Evolutionary conservation across 805 yeast species (phyloP), one percentile per base, ranked within the genome.

Genomic region (Candida odintsovae): DNA sequence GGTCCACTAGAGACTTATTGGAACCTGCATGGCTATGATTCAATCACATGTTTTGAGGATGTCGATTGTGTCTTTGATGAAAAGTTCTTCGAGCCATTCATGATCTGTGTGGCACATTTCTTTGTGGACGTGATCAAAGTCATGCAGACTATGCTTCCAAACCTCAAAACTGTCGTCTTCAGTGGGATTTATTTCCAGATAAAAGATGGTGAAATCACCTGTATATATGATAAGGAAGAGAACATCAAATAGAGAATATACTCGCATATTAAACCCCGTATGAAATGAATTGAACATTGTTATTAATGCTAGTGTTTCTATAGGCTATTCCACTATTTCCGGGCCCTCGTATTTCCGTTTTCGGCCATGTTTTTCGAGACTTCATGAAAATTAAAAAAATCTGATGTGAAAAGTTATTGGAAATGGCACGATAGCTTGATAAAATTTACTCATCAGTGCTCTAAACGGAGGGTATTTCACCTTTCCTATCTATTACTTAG

Each of bases 11-110:
- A 60, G 13, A 58, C 59, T 16, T 51, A 45, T 11, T 78, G 83
- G 82, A 62, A 74, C 45, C 70, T 78, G 53, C 83, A 78, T 52
- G 74, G 74, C 1, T 69, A 67, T 48, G 69, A 68, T 28, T 59
- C 57, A 19, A 61, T 77, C 29, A 63, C 66, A 2, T 78, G 77
- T 45, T 66, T 65, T 26, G 62, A 63, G 2, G 69, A 61, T 31
- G 59, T 56, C 15, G 46, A 62, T 38, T 78, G 83, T 47, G 55
- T 58, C 21, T 75, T 73, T 55, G 72, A 76, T 47, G 71, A 71
- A 45, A 59, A 69, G 31, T 69, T 69, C 7, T 78, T 72, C 49
- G 59, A 60, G 9, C 69, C 73, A 0, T 51, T 77, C 29, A 63
- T 66, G 0, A 63, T 61, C 18, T 72, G 73, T 36, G 58, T 73